Base-by-base conservation (phyloP, 352 stramenopile genomes). In the Globisporangium heterothallicum region DNA sequence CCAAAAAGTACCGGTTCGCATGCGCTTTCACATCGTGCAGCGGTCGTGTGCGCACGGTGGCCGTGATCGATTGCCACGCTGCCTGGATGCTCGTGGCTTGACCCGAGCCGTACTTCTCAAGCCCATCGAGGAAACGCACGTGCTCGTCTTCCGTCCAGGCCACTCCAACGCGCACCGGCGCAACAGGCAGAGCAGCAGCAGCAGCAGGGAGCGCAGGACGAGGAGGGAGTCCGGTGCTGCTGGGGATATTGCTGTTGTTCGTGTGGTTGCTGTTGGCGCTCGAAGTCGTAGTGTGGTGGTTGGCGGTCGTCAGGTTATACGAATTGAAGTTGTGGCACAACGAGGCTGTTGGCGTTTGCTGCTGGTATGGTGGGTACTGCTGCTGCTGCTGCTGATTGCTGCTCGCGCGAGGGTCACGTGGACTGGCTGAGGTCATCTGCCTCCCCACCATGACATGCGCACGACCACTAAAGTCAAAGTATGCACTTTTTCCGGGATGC, bases 121-220 rank as follows among this genome's bases (percentile, higher is more conserved):
- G 67, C 6, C 62, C 82, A 4, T 67, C 48, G 1, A 92, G 62
- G 58, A 92, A 90, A 10, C 82, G 70, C 26, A 72, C 50, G 58
- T 92, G 82, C 52, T 92, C 82, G 21, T 87, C 69, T 6, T 49
- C 43, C 7, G 70, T 64, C 82, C 82, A 92, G 1, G 60, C 45
- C 21, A n/a, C n/a, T n/a, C n/a, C n/a, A n/a, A n/a, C n/a, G n/a
- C n/a, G 32, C 32, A 8, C 32, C 14, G 32, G 14, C 32, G 32
- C 6, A 16, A 38, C 32, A 38, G 3, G 32, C 12, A 38, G n/a
- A 18, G 32, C 32, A 38, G 32, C 44, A 44, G 13, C 62, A 43
- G 49, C 30, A 12, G 36, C 6, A 16, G 18, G 14, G 22, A 42
- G 26, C 14, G 29, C 22, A 32, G 25, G 30, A 16, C 4, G 21